A percentile compares a stretch with the other conserved stretches of the same genome.
These are phyloP conservation scores for Podila epigama DNA, from an alignment of 192 early-diverging fungal species.

Conservation along the genomic window DNA sequence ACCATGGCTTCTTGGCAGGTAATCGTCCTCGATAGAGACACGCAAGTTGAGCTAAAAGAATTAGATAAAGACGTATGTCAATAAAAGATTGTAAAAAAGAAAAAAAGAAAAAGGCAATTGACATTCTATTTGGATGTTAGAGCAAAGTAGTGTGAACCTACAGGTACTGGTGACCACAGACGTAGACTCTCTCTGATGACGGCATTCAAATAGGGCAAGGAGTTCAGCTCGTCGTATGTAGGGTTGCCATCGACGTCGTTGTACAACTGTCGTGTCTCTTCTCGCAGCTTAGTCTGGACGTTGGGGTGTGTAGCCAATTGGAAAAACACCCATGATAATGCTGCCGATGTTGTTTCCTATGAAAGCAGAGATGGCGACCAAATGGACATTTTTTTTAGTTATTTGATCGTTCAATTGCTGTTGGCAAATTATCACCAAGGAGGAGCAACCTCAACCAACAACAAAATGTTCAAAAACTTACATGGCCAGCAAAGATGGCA, in stretches of 20 bases:
- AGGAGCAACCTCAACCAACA: too few species aligned
- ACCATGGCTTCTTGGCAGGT: conserved; percentile 48
- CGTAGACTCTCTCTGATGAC: conserved; percentile 60
- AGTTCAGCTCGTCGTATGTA: conserved; percentile 55
- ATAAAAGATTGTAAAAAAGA: not conserved
- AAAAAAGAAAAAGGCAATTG: not conserved
- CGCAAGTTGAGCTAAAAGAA: conserved; percentile 21
- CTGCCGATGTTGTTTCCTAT: conserved; percentile 57
- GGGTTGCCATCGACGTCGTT: conserved; percentile 21
- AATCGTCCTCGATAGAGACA: conserved; percentile 36
- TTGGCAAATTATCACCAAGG: too few species aligned
- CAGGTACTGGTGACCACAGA: conserved; percentile 60
- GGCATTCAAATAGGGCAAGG: conserved; percentile 55
- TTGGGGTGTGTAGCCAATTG: conserved; percentile 46
- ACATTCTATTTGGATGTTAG: too few species aligned
- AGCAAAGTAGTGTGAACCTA: conserved; percentile 8
- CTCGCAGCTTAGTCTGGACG: conserved; percentile 46
- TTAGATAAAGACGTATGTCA: conserved; percentile 6
- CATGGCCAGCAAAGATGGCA: conserved; percentile 36
- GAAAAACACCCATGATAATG: conserved; percentile 60
- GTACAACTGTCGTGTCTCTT: conserved; percentile 41
- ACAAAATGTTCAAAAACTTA: conserved; percentile 7
- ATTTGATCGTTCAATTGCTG: too few species aligned
- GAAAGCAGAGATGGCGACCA: not conserved
- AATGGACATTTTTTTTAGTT: not conserved